Conservation (phyloP, 441 rosid genomes). For the Populus hybrid region DNA sequence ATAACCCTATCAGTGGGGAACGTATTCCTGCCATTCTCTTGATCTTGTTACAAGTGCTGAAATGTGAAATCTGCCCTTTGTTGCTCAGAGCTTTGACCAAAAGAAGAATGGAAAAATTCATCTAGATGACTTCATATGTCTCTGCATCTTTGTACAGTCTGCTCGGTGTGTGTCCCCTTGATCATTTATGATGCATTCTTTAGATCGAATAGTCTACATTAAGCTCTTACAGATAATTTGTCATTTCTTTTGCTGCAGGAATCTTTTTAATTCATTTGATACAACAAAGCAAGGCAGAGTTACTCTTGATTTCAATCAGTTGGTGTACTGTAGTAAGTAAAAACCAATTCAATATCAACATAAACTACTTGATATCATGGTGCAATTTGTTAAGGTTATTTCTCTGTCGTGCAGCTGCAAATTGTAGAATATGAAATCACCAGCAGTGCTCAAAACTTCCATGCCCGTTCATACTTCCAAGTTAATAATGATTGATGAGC, state of each 20-base stretch:
- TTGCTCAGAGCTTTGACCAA: slow-evolving; percentile 57
- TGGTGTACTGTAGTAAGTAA: slow-evolving; percentile 62
- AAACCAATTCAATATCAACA: not conserved
- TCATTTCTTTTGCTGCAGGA: slow-evolving; percentile 32
- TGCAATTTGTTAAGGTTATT: slow-evolving; percentile 5
- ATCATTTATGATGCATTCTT: not conserved
- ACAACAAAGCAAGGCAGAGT: slow-evolving; percentile 68
- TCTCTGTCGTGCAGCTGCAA: slow-evolving; percentile 46
- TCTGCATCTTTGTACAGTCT: slow-evolving; percentile 66
- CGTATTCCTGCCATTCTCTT: not conserved
- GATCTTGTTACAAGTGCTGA: slow-evolving; percentile 1
- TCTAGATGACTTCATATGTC: slow-evolving; percentile 63
- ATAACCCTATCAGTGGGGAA: not conserved
- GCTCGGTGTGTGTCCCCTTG: slow-evolving; percentile 38
- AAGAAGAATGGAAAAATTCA: slow-evolving; percentile 60
- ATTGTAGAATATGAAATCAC: slow-evolving; percentile 53
- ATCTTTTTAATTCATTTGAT: slow-evolving; percentile 62
- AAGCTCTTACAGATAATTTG: not conserved
- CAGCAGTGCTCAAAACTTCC: not conserved
- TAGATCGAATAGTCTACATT: not conserved
- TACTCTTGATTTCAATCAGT: slow-evolving; percentile 61
- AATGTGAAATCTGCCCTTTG: slow-evolving; percentile 7
- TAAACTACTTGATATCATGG: not conserved
- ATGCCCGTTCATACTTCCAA: not conserved
- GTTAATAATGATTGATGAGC: not conserved